Conservation (phyloP, 306 rosid species). For the Potentilla sterilis region DNA sequence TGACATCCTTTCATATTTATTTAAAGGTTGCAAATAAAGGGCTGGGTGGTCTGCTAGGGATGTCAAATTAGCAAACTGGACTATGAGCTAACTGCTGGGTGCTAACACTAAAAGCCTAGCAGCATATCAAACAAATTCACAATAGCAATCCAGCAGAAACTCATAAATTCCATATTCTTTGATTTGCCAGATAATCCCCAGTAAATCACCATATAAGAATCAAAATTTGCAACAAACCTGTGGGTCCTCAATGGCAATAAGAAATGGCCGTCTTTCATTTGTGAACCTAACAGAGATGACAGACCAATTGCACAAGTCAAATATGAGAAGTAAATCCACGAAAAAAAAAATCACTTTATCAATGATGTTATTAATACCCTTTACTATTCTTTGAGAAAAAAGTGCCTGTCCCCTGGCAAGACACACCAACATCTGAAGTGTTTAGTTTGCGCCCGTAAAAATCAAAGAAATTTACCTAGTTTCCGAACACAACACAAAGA, state of each 20-base stretch:
- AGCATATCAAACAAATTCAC: background rate
- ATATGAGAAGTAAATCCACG: background rate
- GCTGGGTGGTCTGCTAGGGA: background rate
- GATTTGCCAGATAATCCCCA: background rate
- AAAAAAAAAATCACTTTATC: background rate
- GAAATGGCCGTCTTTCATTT: conserved; percentile 51
- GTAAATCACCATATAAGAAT: background rate
- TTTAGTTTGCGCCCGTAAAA: conserved; percentile 89
- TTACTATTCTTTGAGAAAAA: conserved; percentile 66
- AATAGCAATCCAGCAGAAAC: background rate
- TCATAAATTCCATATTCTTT: background rate
- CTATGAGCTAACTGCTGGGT: background rate
- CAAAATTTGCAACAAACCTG: conserved; percentile 55
- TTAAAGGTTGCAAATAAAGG: background rate
- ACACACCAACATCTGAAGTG: conserved; percentile 90
- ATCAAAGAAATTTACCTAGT: conserved; percentile 84
- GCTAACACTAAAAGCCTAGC: background rate
- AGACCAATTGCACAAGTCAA: conserved; percentile 6
- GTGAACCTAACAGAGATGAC: conserved; percentile 48
- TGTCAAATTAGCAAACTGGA: background rate
- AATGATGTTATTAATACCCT: conserved; percentile 51
- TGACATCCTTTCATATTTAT: background rate
- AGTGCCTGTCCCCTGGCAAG: conserved; percentile 70
- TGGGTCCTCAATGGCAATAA: conserved; percentile 94
- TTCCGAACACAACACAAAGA: conserved; percentile 13